Evolutionary conservation across 805 yeast genomes (phyloP).

Genomic region (Barnettozyma vustinii): DNA sequence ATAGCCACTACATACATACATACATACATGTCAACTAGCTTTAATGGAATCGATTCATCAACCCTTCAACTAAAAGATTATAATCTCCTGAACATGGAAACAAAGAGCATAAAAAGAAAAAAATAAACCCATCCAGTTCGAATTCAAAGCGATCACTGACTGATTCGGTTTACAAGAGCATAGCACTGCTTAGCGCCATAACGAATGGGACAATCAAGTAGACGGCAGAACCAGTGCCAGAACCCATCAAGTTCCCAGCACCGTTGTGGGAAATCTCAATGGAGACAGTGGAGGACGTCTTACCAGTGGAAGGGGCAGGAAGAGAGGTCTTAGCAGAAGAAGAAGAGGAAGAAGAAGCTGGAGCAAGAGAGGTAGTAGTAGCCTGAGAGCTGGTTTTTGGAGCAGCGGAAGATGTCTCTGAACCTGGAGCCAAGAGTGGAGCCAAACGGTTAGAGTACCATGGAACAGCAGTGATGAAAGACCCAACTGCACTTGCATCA

Average conservation of each 20-base stretch:
- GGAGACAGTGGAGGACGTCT: not conserved
- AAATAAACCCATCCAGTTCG: too few relatives aligned
- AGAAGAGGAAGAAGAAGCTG: not conserved
- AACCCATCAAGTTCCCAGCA: not conserved
- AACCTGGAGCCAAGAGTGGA: slow-evolving; percentile 13
- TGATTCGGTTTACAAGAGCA: not conserved
- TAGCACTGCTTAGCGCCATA: not conserved
- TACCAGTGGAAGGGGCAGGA: not conserved
- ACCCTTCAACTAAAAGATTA: too few relatives aligned
- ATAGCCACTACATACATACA: too few relatives aligned
- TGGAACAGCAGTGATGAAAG: slow-evolving; percentile 27
- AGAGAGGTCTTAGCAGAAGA: too few relatives aligned
- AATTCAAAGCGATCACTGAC: not conserved
- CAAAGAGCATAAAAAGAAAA: too few relatives aligned
- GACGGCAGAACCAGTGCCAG: not conserved
- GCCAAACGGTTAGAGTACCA: slow-evolving; percentile 25
- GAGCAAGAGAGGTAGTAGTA: not conserved
- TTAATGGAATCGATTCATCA: not conserved
- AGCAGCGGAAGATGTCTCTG: slow-evolving; percentile 5
- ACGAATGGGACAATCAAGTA: not conserved
- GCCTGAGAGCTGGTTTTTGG: not conserved
- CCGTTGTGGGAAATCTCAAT: not conserved
- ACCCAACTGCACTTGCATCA: slow-evolving; percentile 23
- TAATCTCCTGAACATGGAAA: too few relatives aligned
- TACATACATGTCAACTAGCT: not conserved